These are phyloP conservation scores for Escovopsis sp. DNA, from an alignment of 2,329 filamentous ascomycete species.

Conservation along the genomic window DNA sequence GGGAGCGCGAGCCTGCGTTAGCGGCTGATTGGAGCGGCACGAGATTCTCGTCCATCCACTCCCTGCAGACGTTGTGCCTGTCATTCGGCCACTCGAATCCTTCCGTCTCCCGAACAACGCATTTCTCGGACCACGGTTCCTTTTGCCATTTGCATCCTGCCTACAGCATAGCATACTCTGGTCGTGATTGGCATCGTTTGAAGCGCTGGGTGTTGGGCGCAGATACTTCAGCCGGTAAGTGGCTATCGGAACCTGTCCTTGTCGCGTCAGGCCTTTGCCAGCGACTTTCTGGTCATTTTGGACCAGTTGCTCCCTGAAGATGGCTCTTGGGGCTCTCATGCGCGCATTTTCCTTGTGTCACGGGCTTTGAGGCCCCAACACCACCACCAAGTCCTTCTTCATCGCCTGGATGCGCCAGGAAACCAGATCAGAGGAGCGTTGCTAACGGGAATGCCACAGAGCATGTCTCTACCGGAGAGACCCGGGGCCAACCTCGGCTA, in stretches of 20 bases:
- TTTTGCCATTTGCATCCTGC: too few relatives aligned
- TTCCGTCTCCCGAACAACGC: slow-evolving; percentile 6
- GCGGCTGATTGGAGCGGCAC: slow-evolving; percentile 2
- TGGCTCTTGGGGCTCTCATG: too few relatives aligned
- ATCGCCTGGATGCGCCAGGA: background rate
- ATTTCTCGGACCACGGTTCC: background rate
- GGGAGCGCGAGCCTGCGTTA: background rate
- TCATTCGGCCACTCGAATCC: slow-evolving; percentile 4
- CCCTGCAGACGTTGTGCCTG: slow-evolving; percentile 1
- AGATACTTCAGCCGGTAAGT: slow-evolving; percentile 3
- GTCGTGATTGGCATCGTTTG: background rate
- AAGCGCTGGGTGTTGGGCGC: slow-evolving; percentile 4
- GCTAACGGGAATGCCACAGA: slow-evolving; percentile 16
- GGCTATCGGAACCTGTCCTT: background rate
- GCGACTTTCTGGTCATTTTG: too few relatives aligned
- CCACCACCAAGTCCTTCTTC: background rate
- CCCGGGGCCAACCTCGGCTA: slow-evolving; percentile 48
- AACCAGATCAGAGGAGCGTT: background rate
- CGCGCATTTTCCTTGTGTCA: too few relatives aligned
- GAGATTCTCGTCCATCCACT: slow-evolving; percentile 2
- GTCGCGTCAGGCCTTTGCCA: background rate
- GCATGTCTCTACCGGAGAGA: slow-evolving; percentile 49
- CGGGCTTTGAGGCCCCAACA: background rate
- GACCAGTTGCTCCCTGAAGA: too few relatives aligned
- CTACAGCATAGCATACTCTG: slow-evolving; percentile 1